phyloP scores from a whole-genome alignment of 2,329 filamentous ascomycete genomes.

The Xylariaceae sp. region DNA sequence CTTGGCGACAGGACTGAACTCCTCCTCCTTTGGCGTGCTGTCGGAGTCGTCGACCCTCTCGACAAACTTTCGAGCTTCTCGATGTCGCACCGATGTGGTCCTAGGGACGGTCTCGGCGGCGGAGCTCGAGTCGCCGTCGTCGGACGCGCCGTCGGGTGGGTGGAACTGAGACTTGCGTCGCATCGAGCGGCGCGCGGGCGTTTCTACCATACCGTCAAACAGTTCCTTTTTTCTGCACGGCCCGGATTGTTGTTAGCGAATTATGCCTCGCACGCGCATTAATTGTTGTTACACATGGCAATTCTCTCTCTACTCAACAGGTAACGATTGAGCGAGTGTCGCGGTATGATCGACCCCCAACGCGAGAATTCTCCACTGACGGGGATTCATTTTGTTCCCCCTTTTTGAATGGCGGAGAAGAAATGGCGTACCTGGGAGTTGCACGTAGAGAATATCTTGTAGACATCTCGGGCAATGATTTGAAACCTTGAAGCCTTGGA shows the following conservation, averaged over 20 bases:
- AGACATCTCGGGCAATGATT: conserved; percentile 26
- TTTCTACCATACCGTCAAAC: conserved; percentile 64
- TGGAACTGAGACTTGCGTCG: conserved; percentile 55
- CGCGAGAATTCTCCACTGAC: not conserved
- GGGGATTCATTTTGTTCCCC: no score
- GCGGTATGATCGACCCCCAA: not conserved
- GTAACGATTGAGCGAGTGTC: not conserved
- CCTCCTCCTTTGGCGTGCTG: conserved; percentile 33
- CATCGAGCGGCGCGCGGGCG: conserved; percentile 50
- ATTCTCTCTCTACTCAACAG: not conserved
- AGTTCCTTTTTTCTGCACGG: conserved; percentile 61
- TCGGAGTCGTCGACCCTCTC: conserved; percentile 54
- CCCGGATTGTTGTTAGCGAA: conserved; percentile 4
- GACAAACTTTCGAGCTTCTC: conserved; percentile 51
- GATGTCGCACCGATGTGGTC: conserved; percentile 46
- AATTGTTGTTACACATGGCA: not conserved
- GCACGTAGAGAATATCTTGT: conserved; percentile 32
- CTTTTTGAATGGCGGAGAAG: not conserved
- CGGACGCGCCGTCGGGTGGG: conserved; percentile 46
- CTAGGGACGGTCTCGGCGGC: conserved; percentile 46
- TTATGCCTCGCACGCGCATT: not conserved
- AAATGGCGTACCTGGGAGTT: conserved; percentile 31
- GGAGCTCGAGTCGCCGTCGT: conserved; percentile 54
- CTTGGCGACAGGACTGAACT: conserved; percentile 34
- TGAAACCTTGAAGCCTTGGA: conserved; percentile 28